Conservation (phyloP, 2,329 filamentous ascomycete genomes). For the Exophiala lecanii-corni region DNA sequence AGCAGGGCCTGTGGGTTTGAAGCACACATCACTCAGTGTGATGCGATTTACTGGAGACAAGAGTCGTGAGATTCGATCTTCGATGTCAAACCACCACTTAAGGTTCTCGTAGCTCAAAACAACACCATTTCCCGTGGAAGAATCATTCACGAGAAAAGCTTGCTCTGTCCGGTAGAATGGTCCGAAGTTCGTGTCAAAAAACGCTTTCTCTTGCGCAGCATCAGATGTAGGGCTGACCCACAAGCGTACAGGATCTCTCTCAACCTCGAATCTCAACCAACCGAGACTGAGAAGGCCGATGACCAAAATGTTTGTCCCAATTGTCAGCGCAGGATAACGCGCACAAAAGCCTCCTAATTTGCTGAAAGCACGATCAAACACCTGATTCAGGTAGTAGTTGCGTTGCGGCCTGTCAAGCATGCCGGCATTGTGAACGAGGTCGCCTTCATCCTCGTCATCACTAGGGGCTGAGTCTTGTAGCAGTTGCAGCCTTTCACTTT, state of each 20-base stretch:
- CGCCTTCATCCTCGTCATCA: conserved; percentile 82
- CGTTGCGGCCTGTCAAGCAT: conserved; percentile 74
- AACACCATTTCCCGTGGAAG: conserved; percentile 55
- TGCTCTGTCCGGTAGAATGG: conserved; percentile 95
- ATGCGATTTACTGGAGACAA: conserved; percentile 65
- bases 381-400: conserved; percentile 77
- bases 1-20: conserved; percentile 82
- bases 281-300: conserved; percentile 78
- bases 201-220: conserved; percentile 86
- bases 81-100: conserved; percentile 89
- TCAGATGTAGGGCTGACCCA: conserved; percentile 96
- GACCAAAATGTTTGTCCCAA: conserved; percentile 66
- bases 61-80: conserved; percentile 68
- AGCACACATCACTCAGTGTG: conserved; percentile 79
- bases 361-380: conserved; percentile 75
- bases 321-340: conserved; percentile 78
- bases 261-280: conserved; percentile 83
- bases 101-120: conserved; percentile 86
- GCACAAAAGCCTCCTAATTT: conserved; percentile 76
- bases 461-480: conserved; percentile 78
- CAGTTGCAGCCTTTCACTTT: conserved; percentile 77
- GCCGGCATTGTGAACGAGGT: conserved; percentile 69
- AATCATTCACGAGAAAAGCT: conserved; percentile 89
- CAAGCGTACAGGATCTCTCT: conserved; percentile 81
- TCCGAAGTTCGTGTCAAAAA: conserved; percentile 89